Base-by-base conservation (phyloP, 768 basidiomycete species). In the Leccinum fibrillosum region DNA sequence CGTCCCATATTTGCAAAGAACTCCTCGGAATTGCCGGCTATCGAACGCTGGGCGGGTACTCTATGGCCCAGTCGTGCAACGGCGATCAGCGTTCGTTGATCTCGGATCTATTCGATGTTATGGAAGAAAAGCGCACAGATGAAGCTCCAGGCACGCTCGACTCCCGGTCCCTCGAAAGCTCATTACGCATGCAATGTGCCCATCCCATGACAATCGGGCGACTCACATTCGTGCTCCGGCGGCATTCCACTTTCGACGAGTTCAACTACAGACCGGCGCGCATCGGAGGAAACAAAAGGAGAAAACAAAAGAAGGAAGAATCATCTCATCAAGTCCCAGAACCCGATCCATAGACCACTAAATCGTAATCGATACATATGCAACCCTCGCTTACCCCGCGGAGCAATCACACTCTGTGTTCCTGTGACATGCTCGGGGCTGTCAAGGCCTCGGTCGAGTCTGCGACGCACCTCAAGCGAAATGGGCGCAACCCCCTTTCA, bases 361-460 rank as follows among this genome's bases (percentile, higher is more conserved):
- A 83, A 57, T 82, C 78, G 26, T 84, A 75, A 37, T 69, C 63
- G 1, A 89, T 95, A 19, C 19, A 44, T 19, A 57, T 82, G 74
- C 51, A 98, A 75, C 11, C 11, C 83, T 82, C 44, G 94, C 81
- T 69, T 94, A 95, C 1, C 94, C 94, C 2, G 93, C 90, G 7
- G 92, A 94, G 74, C 94, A 95, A 74, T 96, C 95, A 74, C 92
- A 94, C 57, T 32, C 11, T 92, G 90, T 11, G 88, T 89, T 95
- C 94, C 92, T 90, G 59, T 37, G 25, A 35, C 47, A n/a, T 5
- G 23, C n/a, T n/a, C 2, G 7, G 5, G 5, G 23, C 19, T 47
- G 12, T 56, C 59, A 32, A 19, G 47, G 25, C 49, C 52, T 58
- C 42, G 15, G 44, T 52, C 28, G 44, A 23, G 59, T 37, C 23